Conservation (phyloP, 768 basidiomycete genomes). For the Cytidiella melzeri region DNA sequence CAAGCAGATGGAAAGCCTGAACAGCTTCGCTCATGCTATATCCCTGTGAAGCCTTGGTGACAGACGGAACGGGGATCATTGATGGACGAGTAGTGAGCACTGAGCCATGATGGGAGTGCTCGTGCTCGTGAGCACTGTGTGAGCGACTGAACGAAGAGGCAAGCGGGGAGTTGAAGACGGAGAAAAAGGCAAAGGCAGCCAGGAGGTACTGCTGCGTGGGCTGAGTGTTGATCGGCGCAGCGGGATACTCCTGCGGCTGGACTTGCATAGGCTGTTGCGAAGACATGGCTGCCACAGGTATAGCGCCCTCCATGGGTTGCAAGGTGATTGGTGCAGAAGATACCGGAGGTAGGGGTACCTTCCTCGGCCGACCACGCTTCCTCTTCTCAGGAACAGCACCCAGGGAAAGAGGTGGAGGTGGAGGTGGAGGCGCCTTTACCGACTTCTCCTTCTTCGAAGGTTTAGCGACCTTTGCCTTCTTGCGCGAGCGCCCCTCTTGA, state of each 20-base stretch:
- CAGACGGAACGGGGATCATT: constrained; percentile 14
- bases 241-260: constrained; percentile 7
- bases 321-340: constrained; percentile 19
- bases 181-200: constrained; percentile 78
- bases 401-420: constrained; percentile 25
- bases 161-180: constrained; percentile 76
- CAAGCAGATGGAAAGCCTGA: constrained; percentile 61
- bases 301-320: constrained; percentile 12
- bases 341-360: constrained; percentile 48
- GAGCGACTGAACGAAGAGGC: constrained; percentile 36
- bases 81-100: constrained; percentile 38
- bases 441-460: constrained; percentile 39
- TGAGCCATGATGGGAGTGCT: constrained; percentile 53
- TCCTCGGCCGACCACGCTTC: constrained; percentile 79
- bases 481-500: constrained; percentile 49
- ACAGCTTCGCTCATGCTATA: constrained; percentile 49
- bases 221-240: constrained; percentile 14
- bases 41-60: constrained; percentile 8
- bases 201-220: constrained; percentile 61
- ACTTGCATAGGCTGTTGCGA: constrained; percentile 8
- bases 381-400: constrained; percentile 61
- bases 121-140: constrained; percentile 18
- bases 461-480: constrained; percentile 49
- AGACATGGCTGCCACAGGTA: constrained; percentile 12
- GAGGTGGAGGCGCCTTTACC: constrained; percentile 24